Conservation (phyloP, 768 basidiomycete species). For the Hydnum rufescens region DNA sequence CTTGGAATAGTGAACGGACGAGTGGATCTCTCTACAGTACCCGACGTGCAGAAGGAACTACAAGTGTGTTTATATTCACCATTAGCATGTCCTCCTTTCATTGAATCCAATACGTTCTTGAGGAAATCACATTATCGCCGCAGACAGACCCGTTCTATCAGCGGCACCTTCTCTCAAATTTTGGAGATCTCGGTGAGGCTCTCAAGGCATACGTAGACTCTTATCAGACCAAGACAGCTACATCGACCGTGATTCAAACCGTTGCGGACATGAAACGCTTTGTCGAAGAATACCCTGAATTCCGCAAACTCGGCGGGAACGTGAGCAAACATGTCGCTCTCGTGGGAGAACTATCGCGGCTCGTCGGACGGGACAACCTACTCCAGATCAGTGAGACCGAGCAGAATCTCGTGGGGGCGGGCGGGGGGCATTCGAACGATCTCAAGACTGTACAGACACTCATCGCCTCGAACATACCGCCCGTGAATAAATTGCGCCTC, state of each 20-base stretch:
- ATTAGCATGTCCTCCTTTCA: background rate
- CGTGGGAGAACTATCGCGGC: slow-evolving; percentile 83
- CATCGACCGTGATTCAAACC: slow-evolving; percentile 71
- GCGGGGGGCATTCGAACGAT: slow-evolving; percentile 60
- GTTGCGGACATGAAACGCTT: slow-evolving; percentile 94
- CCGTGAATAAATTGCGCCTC: slow-evolving; percentile 70
- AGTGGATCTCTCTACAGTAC: slow-evolving; percentile 65
- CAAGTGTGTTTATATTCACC: slow-evolving; percentile 29
- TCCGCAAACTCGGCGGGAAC: slow-evolving; percentile 87
- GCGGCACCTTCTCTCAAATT: slow-evolving; percentile 74
- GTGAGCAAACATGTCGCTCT: slow-evolving; percentile 97
- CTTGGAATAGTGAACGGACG: slow-evolving; percentile 87
- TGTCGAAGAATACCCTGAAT: slow-evolving; percentile 97
- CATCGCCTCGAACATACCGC: slow-evolving; percentile 40
- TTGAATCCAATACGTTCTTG: background rate
- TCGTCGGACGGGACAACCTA: slow-evolving; percentile 71
- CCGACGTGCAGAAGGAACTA: slow-evolving; percentile 72
- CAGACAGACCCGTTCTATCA: slow-evolving; percentile 90
- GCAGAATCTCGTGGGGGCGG: slow-evolving; percentile 75
- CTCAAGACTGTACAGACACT: slow-evolving; percentile 77
- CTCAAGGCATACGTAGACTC: slow-evolving; percentile 86
- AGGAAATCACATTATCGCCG: slow-evolving; percentile 90
- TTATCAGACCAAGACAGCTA: slow-evolving; percentile 64
- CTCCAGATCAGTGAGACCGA: slow-evolving; percentile 88
- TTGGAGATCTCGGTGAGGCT: slow-evolving; percentile 86